Base-by-base conservation (phyloP, 1,139 yeast genomes). In the Pneumocystis oryctolagi region DNA sequence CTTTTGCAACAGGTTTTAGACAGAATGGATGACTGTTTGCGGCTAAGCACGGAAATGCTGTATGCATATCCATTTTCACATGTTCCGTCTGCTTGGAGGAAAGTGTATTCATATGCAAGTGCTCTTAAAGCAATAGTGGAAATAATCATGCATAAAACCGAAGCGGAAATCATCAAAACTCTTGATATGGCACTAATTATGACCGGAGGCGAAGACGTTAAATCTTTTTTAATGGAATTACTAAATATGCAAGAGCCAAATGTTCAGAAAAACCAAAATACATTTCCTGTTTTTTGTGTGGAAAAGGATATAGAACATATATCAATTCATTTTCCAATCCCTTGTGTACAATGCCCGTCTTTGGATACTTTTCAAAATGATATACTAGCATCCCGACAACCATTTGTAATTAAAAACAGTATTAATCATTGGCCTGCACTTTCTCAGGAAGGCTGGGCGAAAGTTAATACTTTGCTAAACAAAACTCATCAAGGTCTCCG, bases 371-470 rank as follows among this genome's bases (percentile, higher is more conserved):
- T 57, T 14, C 42, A 35, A 1, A 35, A 14, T 20, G n/a, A 57
- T 57, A 57, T 57, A 14, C 20, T 35, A 20, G 16, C 14, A 9
- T 5, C 12, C 25, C 30, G 8, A 16, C 55, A 37, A 25, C 68
- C 70, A 12, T 35, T 67, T 31, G 53, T 62, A 31, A 55, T 68
- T 8, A 30, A 59, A 25, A 63, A 59, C 14, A 57, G 62, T 32
- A 67, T 65, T 14, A 34, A 55, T 14, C 63, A 64, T 53, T 68
- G 70, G 70, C 69, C 69, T 1, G 70, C 70, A 9, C 32, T 64
- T 16, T 37, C 59, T 14, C 53, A 47, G 14, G 55, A 47, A 12
- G 55, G 39, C 20, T 68, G 70, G 70, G 65, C 63, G 16, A 58
- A 61, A 47, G 53, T 65, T 2, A 57, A 53, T 18, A 68, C 65